A percentile compares a stretch with the other conserved stretches of the same genome.
phyloP scores from a whole-genome alignment of 2,329 filamentous ascomycete genomes.

The Monosporascus sp. region DNA sequence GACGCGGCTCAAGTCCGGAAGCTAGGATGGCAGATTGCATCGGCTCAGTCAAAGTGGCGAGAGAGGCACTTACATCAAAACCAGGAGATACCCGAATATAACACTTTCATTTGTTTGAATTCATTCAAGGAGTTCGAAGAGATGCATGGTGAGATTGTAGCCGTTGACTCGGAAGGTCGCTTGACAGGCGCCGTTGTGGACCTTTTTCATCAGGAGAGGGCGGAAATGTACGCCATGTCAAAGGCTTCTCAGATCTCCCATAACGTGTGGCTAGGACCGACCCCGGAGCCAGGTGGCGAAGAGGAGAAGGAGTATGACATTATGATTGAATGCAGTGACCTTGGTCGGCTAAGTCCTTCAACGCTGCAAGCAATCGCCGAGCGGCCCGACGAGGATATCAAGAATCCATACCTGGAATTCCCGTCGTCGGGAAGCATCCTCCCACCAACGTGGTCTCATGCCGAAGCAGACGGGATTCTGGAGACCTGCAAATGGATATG shows the following conservation, averaged over 20 bases:
- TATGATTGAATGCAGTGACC: conserved; percentile 82
- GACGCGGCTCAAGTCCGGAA: conserved; percentile 56
- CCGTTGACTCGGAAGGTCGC: conserved; percentile 65
- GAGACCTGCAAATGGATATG: conserved; percentile 90
- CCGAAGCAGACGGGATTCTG: conserved; percentile 77
- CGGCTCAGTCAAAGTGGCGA: conserved; percentile 72
- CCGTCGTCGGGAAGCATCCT: conserved; percentile 92
- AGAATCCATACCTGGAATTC: conserved; percentile 60
- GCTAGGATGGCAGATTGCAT: conserved; percentile 62
- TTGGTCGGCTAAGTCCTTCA: conserved; percentile 69
- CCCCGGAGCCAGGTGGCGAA: conserved; percentile 61
- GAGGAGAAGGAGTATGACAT: conserved; percentile 69
- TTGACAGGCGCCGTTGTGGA: conserved; percentile 76
- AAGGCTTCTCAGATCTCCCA: conserved; percentile 79
- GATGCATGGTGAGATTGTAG: conserved; percentile 63
- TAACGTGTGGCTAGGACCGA: conserved; percentile 88
- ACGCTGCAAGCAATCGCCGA: conserved; percentile 60
- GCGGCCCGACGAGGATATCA: conserved; percentile 38
- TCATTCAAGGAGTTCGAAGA: conserved; percentile 68
- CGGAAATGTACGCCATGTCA: conserved; percentile 93
- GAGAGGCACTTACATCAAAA: conserved; percentile 54
- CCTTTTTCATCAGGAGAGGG: conserved; percentile 81
- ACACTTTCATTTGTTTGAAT: conserved; percentile 71
- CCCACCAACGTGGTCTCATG: conserved; percentile 75
- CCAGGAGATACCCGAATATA: conserved; percentile 60